Evolutionary conservation across 495 filamentous ascomycete species (phyloP).

Genomic region (Daldinia caldariorum): DNA sequence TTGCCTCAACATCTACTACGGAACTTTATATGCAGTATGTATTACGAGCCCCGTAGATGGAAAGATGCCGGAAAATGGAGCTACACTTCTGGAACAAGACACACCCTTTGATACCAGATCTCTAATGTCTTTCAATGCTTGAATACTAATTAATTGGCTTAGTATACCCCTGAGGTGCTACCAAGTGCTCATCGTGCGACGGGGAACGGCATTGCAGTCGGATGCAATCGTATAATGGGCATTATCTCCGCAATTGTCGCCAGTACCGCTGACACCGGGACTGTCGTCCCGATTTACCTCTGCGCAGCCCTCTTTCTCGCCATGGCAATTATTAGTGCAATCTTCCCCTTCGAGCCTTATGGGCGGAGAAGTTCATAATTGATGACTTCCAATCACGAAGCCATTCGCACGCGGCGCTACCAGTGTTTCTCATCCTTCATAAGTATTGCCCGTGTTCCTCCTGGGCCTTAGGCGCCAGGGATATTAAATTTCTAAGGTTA

Average conservation of each 20-base stretch:
- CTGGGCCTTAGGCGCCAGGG: background rate
- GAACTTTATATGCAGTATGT: conserved; percentile 69
- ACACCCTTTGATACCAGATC: background rate
- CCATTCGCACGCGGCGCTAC: background rate
- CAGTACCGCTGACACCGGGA: conserved; percentile 65
- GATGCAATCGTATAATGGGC: conserved; percentile 75
- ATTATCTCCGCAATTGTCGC: conserved; percentile 75
- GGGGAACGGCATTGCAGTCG: conserved; percentile 75
- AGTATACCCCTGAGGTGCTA: conserved; percentile 66
- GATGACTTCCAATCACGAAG: background rate
- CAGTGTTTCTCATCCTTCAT: background rate
- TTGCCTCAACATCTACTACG: conserved; percentile 76
- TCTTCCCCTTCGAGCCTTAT: conserved; percentile 78
- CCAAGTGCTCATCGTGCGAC: conserved; percentile 75
- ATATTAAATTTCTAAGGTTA: background rate
- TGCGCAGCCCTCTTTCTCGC: conserved; percentile 72
- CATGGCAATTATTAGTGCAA: conserved; percentile 67
- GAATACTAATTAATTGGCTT: conserved; percentile 2
- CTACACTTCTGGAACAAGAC: background rate
- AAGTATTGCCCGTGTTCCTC: background rate
- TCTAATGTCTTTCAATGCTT: background rate
- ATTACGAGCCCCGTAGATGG: conserved; percentile 22
- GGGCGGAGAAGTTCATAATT: conserved; percentile 70
- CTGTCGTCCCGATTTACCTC: conserved; percentile 72
- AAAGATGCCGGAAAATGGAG: background rate